Evolutionary conservation across 2,329 filamentous ascomycete genomes (phyloP).

Genomic region (Venturiaceae sp.): DNA sequence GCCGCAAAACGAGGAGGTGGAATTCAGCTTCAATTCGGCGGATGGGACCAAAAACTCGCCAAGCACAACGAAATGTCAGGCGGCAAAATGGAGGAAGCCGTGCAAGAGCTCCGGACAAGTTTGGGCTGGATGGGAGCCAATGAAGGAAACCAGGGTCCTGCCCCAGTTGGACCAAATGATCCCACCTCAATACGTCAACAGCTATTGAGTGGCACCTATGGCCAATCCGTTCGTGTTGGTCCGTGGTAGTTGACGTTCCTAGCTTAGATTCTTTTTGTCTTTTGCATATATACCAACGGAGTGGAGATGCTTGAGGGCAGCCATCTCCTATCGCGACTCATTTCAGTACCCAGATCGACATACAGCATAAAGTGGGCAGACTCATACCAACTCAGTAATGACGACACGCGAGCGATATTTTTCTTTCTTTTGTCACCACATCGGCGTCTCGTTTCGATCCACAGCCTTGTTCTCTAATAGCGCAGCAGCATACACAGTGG

Average conservation of each 20-base stretch:
- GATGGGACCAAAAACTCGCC: constrained; percentile 81
- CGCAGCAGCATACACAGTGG: background rate
- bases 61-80: constrained; percentile 84
- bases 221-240: constrained; percentile 44
- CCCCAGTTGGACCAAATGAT: constrained; percentile 25
- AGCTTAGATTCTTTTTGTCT: background rate
- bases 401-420: background rate
- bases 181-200: constrained; percentile 41
- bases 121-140: constrained; percentile 64
- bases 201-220: constrained; percentile 27
- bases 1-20: constrained; percentile 85
- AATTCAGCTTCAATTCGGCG: constrained; percentile 77
- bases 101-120: constrained; percentile 64
- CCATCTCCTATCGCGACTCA: too few relatives aligned
- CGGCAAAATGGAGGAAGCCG: constrained; percentile 69
- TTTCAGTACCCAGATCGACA: background rate
- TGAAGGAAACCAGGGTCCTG: constrained; percentile 9
- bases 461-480: background rate
- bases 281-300: background rate
- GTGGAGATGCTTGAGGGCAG: too few relatives aligned
- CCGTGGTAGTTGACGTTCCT: constrained; percentile 38
- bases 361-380: background rate
- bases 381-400: background rate
- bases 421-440: background rate
- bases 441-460: background rate